Percentiles rank a stretch among this genome's conserved stretches.
Conservation (phyloP, 1,284 basidiomycete species). For the Melanopsichium pennsylvanicum region DNA sequence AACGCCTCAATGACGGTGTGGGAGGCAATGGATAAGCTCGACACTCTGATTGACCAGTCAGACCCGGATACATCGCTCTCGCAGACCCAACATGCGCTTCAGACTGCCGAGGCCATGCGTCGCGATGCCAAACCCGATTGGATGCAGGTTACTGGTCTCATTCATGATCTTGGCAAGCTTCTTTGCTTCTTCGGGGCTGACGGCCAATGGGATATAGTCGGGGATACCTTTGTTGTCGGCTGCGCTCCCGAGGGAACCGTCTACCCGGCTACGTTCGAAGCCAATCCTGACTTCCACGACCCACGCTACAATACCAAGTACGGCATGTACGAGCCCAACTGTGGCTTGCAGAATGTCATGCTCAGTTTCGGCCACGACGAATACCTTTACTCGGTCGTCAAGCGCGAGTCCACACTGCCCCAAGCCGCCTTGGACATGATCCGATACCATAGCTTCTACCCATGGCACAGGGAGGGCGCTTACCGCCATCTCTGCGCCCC, state of each 20-base stretch:
- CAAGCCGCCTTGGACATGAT: slow-evolving; percentile 87
- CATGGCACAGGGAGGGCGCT: slow-evolving; percentile 68
- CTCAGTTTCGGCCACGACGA: slow-evolving; percentile 87
- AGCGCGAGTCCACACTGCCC: slow-evolving; percentile 72
- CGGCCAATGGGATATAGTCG: slow-evolving; percentile 88
- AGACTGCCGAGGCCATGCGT: slow-evolving; percentile 89
- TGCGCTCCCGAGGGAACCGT: slow-evolving; percentile 74
- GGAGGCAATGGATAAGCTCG: slow-evolving; percentile 89
- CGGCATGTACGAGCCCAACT: slow-evolving; percentile 83
- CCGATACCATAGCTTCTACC: slow-evolving; percentile 92
- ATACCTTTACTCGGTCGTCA: slow-evolving; percentile 50
- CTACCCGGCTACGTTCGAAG: slow-evolving; percentile 82
- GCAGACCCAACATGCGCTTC: slow-evolving; percentile 88
- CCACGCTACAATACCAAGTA: slow-evolving; percentile 78
- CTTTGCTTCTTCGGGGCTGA: slow-evolving; percentile 62
- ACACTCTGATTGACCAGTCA: slow-evolving; percentile 86
- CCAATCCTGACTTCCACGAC: slow-evolving; percentile 79
- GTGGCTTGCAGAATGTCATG: slow-evolving; percentile 89
- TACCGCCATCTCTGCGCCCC: slow-evolving; percentile 40
- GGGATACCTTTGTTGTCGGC: slow-evolving; percentile 86
- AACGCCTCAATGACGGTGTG: slow-evolving; percentile 71
- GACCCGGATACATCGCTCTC: slow-evolving; percentile 71
- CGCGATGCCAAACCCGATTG: slow-evolving; percentile 76
- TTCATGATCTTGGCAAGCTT: slow-evolving; percentile 66
- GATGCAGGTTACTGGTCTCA: slow-evolving; percentile 82